Base-by-base conservation (phyloP, 257 asterid species). In the Leptodermis oblonga region DNA sequence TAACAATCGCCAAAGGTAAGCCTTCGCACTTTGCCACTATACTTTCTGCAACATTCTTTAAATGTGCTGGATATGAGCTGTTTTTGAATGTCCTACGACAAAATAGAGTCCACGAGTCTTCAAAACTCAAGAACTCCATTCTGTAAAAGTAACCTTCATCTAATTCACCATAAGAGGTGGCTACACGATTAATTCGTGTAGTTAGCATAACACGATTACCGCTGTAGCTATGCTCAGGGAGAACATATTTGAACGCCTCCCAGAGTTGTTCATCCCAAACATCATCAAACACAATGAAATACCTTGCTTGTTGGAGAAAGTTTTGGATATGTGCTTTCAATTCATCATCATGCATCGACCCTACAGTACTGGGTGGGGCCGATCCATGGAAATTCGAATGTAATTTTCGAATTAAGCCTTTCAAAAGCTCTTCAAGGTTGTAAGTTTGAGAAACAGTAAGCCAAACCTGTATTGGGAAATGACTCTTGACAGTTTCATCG, bases 1-100 rank as follows among this genome's bases (percentile, higher is more conserved):
- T 67, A 37, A 70, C 59, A 51, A 76, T 70, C 14, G 49, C 5
- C 14, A 43, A 43, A 5, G 49, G 49, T n/a, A n/a, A n/a, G n/a
- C n/a, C n/a, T n/a, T n/a, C n/a, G n/a, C n/a, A n/a, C n/a, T n/a
- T n/a, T n/a, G n/a, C n/a, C n/a, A n/a, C n/a, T n/a, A n/a, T n/a
- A n/a, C n/a, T n/a, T n/a, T n/a, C n/a, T n/a, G n/a, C n/a, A n/a
- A n/a, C n/a, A n/a, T n/a, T n/a, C n/a, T n/a, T n/a, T n/a, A n/a
- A n/a, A n/a, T n/a, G n/a, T n/a, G n/a, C n/a, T n/a, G n/a, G n/a
- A n/a, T n/a, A n/a, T n/a, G n/a, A n/a, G n/a, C n/a, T n/a, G n/a
- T n/a, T n/a, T n/a, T n/a, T n/a, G n/a, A n/a, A n/a, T n/a, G n/a
- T n/a, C n/a, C n/a, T n/a, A n/a, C n/a, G n/a, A n/a, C n/a, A n/a